Conservation (phyloP, 345 rosid genomes). For the Camelina neglecta region DNA sequence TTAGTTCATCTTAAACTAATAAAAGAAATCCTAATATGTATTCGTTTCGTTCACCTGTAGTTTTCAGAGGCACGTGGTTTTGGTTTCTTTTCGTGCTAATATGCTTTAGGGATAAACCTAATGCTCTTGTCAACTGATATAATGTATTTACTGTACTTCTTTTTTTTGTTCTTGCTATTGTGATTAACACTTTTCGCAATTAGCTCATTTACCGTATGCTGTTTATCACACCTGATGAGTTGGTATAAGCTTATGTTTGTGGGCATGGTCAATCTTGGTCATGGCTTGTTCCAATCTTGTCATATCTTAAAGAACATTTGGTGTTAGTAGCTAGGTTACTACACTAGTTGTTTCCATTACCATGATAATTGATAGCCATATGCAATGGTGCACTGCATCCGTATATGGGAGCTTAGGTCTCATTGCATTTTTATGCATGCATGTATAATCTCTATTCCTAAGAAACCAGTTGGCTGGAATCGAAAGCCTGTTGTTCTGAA, state of each 20-base stretch:
- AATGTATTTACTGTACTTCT: background rate
- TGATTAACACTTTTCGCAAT: background rate
- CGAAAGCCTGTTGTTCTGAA: background rate
- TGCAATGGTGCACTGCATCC: background rate
- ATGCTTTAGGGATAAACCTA: conserved; percentile 33
- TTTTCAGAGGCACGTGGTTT: conserved; percentile 34
- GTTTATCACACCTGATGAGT: background rate
- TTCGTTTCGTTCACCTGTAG: background rate
- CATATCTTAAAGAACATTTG: background rate
- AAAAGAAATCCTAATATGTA: background rate
- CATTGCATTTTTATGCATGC: conserved; percentile 5
- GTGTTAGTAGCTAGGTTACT: background rate
- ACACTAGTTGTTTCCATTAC: background rate
- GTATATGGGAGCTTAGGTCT: conserved; percentile 6
- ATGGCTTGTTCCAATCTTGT: background rate
- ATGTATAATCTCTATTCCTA: background rate
- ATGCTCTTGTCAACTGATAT: conserved; percentile 3
- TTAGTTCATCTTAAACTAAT: conserved; percentile 6
- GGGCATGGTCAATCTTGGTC: background rate
- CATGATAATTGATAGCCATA: background rate
- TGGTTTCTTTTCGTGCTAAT: conserved; percentile 35
- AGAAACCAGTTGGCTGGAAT: background rate
- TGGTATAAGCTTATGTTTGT: background rate
- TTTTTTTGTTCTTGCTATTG: background rate
- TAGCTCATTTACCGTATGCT: background rate